phyloP scores from a whole-genome alignment of 139 green algal genomes.

The Diplosphaera chodatii region DNA sequence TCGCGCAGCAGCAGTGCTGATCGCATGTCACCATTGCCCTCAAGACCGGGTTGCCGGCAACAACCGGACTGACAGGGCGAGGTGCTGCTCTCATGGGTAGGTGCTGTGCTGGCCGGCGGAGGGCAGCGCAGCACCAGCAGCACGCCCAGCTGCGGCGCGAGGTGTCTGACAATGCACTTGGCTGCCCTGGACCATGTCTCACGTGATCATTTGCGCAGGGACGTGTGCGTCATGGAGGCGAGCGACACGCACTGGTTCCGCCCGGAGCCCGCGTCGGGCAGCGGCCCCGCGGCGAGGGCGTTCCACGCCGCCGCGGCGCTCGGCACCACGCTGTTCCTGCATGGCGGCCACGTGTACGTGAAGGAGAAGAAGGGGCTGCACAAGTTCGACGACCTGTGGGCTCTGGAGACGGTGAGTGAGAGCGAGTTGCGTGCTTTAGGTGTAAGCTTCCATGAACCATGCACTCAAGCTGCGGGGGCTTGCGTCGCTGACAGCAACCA shows the following conservation, averaged over 20 bases:
- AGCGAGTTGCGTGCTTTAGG: background rate
- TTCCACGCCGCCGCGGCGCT: conserved; percentile 56
- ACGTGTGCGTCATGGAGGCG: conserved; percentile 34
- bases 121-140: no score
- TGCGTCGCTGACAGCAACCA: no score
- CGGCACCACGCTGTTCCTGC: conserved; percentile 45
- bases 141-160: no score
- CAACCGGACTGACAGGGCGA: no score
- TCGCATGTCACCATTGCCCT: background rate
- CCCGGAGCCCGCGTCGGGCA: conserved; percentile 3
- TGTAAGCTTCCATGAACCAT: background rate
- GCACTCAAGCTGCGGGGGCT: no score
- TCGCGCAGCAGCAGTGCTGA: no score
- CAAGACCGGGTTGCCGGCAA: no score
- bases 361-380: conserved; percentile 47
- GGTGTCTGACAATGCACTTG: no score
- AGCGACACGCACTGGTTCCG: conserved; percentile 25
- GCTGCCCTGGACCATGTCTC: no score
- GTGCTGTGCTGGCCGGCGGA: no score
- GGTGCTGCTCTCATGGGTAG: no score
- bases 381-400: conserved; percentile 71
- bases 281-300: conserved; percentile 38
- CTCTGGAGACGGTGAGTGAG: conserved; percentile 44
- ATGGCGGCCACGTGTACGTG: conserved; percentile 60
- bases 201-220: no score